A percentile compares a stretch with the other conserved stretches of the same genome.
Conservation (phyloP, 257 asterid genomes). For the Ajuga chamaepitys region DNA sequence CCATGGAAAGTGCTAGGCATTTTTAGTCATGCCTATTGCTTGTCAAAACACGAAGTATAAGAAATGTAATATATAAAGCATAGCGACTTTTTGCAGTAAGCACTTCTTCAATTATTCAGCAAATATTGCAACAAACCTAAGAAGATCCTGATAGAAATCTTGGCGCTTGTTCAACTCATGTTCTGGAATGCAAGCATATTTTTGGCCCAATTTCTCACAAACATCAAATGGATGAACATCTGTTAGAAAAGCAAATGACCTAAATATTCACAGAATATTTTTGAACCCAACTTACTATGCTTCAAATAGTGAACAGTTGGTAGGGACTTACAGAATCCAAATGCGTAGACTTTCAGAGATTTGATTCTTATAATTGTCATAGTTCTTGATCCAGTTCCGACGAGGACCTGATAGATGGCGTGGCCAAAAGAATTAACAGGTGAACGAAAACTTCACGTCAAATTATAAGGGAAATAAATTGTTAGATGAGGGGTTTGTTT, state of each 20-base stretch:
- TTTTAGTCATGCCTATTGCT: neutral
- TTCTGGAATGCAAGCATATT: constrained; percentile 68
- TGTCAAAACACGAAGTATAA: neutral
- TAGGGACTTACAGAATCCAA: constrained; percentile 84
- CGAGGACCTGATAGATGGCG: constrained; percentile 59
- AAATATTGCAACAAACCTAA: constrained; percentile 49
- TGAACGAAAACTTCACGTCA: neutral
- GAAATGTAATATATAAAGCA: neutral
- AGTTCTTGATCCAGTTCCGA: constrained; percentile 92
- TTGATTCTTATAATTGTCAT: constrained; percentile 82
- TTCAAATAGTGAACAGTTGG: constrained; percentile 3
- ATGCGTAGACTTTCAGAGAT: constrained; percentile 84
- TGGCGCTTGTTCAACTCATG: constrained; percentile 55
- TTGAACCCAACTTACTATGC: neutral
- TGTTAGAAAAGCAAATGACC: constrained; percentile 23
- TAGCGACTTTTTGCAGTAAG: neutral
- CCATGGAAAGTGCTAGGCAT: neutral
- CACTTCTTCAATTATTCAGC: neutral
- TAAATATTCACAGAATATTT: constrained; percentile 2
- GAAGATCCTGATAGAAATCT: constrained; percentile 78
- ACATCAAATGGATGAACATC: constrained; percentile 92
- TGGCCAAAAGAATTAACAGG: neutral
- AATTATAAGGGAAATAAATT: neutral
- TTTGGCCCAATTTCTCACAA: constrained; percentile 83
- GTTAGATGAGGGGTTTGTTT: neutral